These are phyloP conservation scores for Helicocarpus griseus DNA, from an alignment of 2,329 filamentous ascomycete species.

Conservation along the genomic window DNA sequence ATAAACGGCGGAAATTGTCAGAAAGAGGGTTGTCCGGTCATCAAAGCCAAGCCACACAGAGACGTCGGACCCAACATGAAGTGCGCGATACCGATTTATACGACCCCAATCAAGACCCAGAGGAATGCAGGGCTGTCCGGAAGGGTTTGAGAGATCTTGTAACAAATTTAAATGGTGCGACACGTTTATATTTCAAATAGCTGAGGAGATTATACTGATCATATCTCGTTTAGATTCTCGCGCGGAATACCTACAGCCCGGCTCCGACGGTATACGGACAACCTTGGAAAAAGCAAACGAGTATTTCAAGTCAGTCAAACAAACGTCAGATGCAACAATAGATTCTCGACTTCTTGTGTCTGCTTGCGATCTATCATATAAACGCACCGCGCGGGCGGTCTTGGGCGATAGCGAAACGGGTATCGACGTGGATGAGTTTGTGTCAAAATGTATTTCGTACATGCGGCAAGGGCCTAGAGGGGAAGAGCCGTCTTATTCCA, in stretches of 20 bases:
- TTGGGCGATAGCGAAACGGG: conserved; percentile 64
- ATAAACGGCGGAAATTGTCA: conserved; percentile 12
- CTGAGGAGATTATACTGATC: background rate
- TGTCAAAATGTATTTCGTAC: conserved; percentile 79
- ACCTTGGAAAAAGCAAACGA: conserved; percentile 58
- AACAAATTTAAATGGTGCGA: conserved; percentile 45
- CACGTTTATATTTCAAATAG: background rate
- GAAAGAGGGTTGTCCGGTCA: conserved; percentile 1
- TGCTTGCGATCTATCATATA: conserved; percentile 69
- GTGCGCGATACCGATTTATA: conserved; percentile 45
- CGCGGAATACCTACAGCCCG: conserved; percentile 58
- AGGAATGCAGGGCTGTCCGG: conserved; percentile 61
- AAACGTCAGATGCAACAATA: conserved; percentile 82
- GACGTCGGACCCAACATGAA: conserved; percentile 3
- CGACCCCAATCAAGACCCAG: conserved; percentile 67
- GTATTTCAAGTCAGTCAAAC: conserved; percentile 60
- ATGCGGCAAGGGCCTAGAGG: conserved; percentile 62
- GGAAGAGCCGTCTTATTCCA: conserved; percentile 37
- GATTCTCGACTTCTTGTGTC: conserved; percentile 80
- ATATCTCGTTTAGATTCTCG: conserved; percentile 50
- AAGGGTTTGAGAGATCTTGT: conserved; percentile 55
- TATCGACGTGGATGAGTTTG: conserved; percentile 82
- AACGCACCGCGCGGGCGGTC: conserved; percentile 64
- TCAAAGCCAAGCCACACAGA: conserved; percentile 7
- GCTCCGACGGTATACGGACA: conserved; percentile 55